Percentiles rank a stretch among this genome's conserved stretches.
Conservation (phyloP, 2,329 filamentous ascomycete species). For the Colletotrichum abscissum region DNA sequence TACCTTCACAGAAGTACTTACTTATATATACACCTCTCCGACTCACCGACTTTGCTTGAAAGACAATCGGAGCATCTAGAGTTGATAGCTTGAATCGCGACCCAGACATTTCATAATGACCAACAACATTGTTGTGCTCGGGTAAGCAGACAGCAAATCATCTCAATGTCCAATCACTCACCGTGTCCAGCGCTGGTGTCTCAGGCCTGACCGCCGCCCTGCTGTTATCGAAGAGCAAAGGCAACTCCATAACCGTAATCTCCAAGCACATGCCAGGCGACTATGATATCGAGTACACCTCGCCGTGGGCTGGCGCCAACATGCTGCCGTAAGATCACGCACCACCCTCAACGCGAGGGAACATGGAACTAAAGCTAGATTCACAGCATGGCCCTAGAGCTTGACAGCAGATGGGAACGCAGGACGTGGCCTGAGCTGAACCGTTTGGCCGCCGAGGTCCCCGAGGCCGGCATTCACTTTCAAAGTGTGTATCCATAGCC, state of each 20-base stretch:
- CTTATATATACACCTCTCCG: neutral
- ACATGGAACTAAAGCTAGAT: neutral
- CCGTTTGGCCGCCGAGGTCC: constrained; percentile 67
- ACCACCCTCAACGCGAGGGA: neutral
- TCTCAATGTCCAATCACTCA: neutral
- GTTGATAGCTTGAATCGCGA: neutral
- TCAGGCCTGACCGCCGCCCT: constrained; percentile 63
- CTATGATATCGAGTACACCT: constrained; percentile 85
- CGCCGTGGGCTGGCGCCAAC: constrained; percentile 84
- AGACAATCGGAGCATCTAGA: neutral
- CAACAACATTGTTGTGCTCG: constrained; percentile 60
- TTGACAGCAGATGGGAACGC: constrained; percentile 61
- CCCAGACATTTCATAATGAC: constrained; percentile 51
- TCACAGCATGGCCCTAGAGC: constrained; percentile 47
- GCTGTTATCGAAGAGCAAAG: constrained; percentile 56
- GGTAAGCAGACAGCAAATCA: constrained; percentile 41
- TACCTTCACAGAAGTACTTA: no score
- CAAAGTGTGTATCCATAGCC: constrained; percentile 58
- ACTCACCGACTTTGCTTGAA: neutral
- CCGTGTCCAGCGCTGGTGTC: constrained; percentile 56
- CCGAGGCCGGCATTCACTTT: constrained; percentile 80
- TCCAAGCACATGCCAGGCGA: constrained; percentile 88
- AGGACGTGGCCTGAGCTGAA: constrained; percentile 69
- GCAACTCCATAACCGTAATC: constrained; percentile 53
- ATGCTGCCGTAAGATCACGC: constrained; percentile 67